Percentiles rank a stretch among this genome's conserved stretches.
Conservation (phyloP, 768 basidiomycete genomes). For the Paxillus involutus region DNA sequence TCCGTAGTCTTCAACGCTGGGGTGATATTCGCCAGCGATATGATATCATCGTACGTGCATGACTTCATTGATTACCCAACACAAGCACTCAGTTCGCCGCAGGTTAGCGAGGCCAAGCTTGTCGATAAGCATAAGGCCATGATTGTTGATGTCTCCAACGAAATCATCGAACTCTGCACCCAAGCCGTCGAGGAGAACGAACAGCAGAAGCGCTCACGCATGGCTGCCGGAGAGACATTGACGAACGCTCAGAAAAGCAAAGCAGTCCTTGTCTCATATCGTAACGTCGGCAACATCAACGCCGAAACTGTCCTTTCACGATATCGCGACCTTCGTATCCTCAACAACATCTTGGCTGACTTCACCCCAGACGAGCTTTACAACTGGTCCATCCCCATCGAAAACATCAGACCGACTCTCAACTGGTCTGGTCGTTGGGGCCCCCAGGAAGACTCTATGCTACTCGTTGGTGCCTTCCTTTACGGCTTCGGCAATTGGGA, state of each 20-base stretch:
- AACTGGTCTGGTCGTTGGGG: constrained; percentile 98
- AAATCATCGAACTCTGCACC: constrained; percentile 84
- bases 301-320: constrained; percentile 95
- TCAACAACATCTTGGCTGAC: constrained; percentile 75
- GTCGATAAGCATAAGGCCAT: constrained; percentile 92
- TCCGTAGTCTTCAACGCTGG: constrained; percentile 95
- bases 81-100: constrained; percentile 2
- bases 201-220: constrained; percentile 70
- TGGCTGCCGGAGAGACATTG: constrained; percentile 83
- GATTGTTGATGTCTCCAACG: constrained; percentile 89
- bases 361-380: constrained; percentile 66
- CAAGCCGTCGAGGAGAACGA: constrained; percentile 84
- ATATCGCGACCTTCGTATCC: constrained; percentile 82
- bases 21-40: constrained; percentile 95
- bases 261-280: constrained; percentile 89
- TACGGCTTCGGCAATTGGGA: constrained; percentile 99
- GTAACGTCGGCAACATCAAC: constrained; percentile 91
- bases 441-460: constrained; percentile 88
- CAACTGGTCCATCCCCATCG: constrained; percentile 86
- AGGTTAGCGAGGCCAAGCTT: constrained; percentile 90
- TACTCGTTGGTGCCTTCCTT: constrained; percentile 88
- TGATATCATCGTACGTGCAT: constrained; percentile 79
- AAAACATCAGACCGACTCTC: constrained; percentile 89
- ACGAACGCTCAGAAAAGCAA: constrained; percentile 96
- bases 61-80: not conserved